phyloP scores from a whole-genome alignment of 2,329 filamentous ascomycete species.

The Microcyclospora tardicrescens region DNA sequence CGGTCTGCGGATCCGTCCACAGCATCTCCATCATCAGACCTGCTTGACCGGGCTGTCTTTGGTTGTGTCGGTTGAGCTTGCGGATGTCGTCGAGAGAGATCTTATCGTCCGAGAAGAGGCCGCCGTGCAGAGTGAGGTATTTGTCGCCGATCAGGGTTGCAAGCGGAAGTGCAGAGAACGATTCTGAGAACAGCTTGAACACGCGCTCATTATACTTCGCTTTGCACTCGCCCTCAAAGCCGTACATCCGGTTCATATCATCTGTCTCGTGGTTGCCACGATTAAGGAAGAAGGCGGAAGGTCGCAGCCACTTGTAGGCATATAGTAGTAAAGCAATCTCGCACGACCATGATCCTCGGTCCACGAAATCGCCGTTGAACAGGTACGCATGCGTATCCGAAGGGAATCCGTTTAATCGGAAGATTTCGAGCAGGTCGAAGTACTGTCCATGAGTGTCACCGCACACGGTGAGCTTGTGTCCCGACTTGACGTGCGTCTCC shows the following conservation, averaged over 20 bases:
- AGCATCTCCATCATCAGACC: constrained; percentile 99
- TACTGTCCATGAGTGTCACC: constrained; percentile 98
- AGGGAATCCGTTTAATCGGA: constrained; percentile 77
- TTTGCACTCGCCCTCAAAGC: constrained; percentile 96
- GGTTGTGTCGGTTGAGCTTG: constrained; percentile 78
- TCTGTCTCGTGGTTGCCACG: constrained; percentile 92
- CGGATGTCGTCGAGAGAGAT: constrained; percentile 85
- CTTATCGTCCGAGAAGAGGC: constrained; percentile 91
- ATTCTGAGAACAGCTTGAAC: constrained; percentile 97
- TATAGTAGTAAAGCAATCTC: constrained; percentile 90
- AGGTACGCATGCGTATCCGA: constrained; percentile 81
- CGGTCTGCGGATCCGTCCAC: constrained; percentile 90
- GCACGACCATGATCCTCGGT: constrained; percentile 94
- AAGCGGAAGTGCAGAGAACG: constrained; percentile 84
- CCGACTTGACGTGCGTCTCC: constrained; percentile 69
- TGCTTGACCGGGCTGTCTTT: constrained; percentile 82
- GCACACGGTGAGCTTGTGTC: constrained; percentile 77
- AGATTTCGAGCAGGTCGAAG: constrained; percentile 93
- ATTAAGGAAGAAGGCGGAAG: constrained; percentile 78
- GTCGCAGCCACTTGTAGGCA: constrained; percentile 91
- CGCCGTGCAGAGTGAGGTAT: constrained; percentile 85
- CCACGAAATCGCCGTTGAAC: constrained; percentile 98
- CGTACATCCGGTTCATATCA: constrained; percentile 94
- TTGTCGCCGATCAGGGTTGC: constrained; percentile 85
- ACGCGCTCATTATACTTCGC: constrained; percentile 93